Percentiles rank a stretch among this genome's conserved stretches.
phyloP scores from a whole-genome alignment of 768 basidiomycete species.

The Boletus reticulatus region DNA sequence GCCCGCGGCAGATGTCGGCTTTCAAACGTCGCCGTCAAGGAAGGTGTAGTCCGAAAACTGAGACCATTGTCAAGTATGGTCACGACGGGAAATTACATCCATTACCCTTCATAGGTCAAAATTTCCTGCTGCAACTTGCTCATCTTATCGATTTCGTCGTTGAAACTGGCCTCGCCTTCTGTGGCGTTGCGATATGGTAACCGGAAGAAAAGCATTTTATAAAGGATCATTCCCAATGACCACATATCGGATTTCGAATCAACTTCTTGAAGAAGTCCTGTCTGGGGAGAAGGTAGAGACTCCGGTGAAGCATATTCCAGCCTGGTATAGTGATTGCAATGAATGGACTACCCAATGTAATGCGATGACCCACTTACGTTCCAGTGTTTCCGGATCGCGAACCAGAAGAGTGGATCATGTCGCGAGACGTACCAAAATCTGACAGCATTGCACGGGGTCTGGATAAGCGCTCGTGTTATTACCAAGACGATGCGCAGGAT shows the following conservation, averaged over 20 bases:
- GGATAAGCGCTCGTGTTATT: neutral
- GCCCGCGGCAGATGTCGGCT: slow-evolving; percentile 70
- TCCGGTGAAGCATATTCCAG: slow-evolving; percentile 91
- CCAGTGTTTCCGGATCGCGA: slow-evolving; percentile 91
- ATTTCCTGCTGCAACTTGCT: slow-evolving; percentile 73
- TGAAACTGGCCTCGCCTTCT: slow-evolving; percentile 50
- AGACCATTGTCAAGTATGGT: slow-evolving; percentile 6
- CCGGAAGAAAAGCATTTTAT: slow-evolving; percentile 90
- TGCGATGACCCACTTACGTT: slow-evolving; percentile 55
- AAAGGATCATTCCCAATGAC: slow-evolving; percentile 94
- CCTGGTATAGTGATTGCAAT: slow-evolving; percentile 33
- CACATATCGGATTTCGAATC: slow-evolving; percentile 95
- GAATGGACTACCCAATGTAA: neutral
- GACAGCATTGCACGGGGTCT: slow-evolving; percentile 94
- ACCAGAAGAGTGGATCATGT: slow-evolving; percentile 72
- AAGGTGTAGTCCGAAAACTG: slow-evolving; percentile 52
- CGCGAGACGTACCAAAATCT: slow-evolving; percentile 93
- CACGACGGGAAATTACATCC: neutral
- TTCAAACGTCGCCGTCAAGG: slow-evolving; percentile 56
- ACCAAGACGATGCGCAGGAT: neutral
- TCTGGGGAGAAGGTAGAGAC: slow-evolving; percentile 66
- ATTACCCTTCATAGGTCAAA: slow-evolving; percentile 68
- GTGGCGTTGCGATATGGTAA: slow-evolving; percentile 80
- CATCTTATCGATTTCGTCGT: slow-evolving; percentile 61
- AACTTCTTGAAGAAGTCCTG: slow-evolving; percentile 64